Evolutionary conservation across 2,329 filamentous ascomycete genomes (phyloP).

Genomic region (Fusarium nanum): DNA sequence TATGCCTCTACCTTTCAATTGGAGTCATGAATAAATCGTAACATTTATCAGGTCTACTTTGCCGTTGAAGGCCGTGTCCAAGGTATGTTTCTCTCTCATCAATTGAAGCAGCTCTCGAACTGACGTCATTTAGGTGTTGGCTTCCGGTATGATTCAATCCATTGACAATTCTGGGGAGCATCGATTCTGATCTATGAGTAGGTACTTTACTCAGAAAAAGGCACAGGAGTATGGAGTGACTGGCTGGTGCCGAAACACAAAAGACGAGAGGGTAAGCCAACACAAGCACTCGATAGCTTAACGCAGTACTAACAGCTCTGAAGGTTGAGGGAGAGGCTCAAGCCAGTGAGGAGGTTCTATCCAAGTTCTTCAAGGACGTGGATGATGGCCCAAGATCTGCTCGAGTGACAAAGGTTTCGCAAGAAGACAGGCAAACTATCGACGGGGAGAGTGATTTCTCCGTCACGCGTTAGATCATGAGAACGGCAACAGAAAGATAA

Average conservation of each 20-base stretch:
- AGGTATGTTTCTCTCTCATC: slow-evolving; percentile 59
- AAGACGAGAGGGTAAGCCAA: slow-evolving; percentile 62
- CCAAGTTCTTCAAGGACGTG: slow-evolving; percentile 78
- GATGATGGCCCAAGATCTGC: slow-evolving; percentile 79
- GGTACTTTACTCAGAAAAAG: slow-evolving; percentile 66
- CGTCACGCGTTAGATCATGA: slow-evolving; percentile 56
- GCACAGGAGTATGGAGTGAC: slow-evolving; percentile 64
- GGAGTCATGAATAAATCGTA: neutral
- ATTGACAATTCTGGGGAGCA: neutral
- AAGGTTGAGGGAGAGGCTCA: slow-evolving; percentile 94
- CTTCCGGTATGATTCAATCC: slow-evolving; percentile 58
- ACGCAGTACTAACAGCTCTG: slow-evolving; percentile 20
- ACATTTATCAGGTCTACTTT: slow-evolving; percentile 66
- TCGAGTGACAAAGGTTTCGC: slow-evolving; percentile 79
- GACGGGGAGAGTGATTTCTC: slow-evolving; percentile 76
- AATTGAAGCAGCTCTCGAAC: slow-evolving; percentile 8
- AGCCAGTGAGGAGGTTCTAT: slow-evolving; percentile 72
- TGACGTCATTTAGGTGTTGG: slow-evolving; percentile 62
- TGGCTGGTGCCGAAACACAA: slow-evolving; percentile 72
- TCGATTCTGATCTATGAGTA: slow-evolving; percentile 42
- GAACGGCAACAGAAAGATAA: neutral
- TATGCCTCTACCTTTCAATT: slow-evolving; percentile 28
- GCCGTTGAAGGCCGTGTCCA: slow-evolving; percentile 76
- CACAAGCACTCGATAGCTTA: neutral
- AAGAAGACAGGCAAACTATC: slow-evolving; percentile 71